These are phyloP conservation scores for Conoideocrella luteorostrata DNA, from an alignment of 2,329 filamentous ascomycete species.

Conservation along the genomic window DNA sequence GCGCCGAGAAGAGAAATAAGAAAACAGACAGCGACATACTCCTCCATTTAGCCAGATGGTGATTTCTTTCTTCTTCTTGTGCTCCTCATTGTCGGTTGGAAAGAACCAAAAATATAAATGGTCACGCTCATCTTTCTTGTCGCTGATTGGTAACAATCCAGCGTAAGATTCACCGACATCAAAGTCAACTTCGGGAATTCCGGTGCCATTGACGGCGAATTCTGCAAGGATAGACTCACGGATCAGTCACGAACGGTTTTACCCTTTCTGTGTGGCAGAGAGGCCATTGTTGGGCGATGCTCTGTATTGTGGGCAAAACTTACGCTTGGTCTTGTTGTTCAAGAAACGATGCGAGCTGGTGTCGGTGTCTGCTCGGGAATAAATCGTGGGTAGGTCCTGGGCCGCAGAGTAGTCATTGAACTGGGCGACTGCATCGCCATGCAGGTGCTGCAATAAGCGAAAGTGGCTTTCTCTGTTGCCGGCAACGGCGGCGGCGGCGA, in stretches of 20 bases:
- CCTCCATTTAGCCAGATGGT: conserved; percentile 57
- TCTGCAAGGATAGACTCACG: too few relatives aligned
- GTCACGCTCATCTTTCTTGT: conserved; percentile 39
- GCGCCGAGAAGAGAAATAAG: too few relatives aligned
- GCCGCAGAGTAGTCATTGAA: neutral
- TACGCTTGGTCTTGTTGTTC: conserved; percentile 14
- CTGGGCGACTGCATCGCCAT: neutral
- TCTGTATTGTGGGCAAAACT: too few relatives aligned
- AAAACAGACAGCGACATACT: conserved; percentile 20
- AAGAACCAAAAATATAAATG: conserved; percentile 64
- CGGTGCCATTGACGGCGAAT: conserved; percentile 54
- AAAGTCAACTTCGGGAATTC: conserved; percentile 58
- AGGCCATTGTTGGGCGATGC: too few relatives aligned
- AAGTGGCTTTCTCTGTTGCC: neutral
- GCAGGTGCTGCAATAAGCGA: neutral
- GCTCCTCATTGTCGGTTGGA: conserved; percentile 41
- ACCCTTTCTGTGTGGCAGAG: too few relatives aligned
- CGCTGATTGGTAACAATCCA: conserved; percentile 49
- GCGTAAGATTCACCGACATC: conserved; percentile 56
- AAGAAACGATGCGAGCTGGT: conserved; percentile 7
- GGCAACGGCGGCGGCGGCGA: neutral
- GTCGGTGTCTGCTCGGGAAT: neutral
- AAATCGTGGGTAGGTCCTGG: neutral
- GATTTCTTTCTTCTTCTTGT: conserved; percentile 48
- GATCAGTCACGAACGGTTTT: too few relatives aligned